These are phyloP conservation scores for Macrotyloma uniflorum DNA, from an alignment of 306 rosid species.

Conservation along the genomic window DNA sequence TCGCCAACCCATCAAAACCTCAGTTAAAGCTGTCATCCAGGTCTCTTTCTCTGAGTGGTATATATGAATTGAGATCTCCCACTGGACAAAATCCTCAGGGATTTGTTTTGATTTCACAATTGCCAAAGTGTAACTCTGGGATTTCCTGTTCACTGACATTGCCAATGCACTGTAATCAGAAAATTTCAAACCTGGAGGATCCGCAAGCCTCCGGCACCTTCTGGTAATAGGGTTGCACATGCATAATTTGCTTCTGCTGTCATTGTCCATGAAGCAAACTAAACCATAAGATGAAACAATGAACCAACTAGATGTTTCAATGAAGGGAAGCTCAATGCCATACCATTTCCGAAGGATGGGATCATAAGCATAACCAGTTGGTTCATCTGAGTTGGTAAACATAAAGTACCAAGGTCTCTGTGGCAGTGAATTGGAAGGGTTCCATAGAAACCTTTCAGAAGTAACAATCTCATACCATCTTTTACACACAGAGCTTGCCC, in stretches of 20 bases:
- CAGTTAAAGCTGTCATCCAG: constrained; percentile 71
- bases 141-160: constrained; percentile 60
- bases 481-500: constrained; percentile 84
- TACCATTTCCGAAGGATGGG: constrained; percentile 89
- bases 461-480: constrained; percentile 81
- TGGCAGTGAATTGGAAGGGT: constrained; percentile 52
- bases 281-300: constrained; percentile 78
- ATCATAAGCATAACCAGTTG: constrained; percentile 78
- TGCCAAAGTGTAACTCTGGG: constrained; percentile 60
- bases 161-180: constrained; percentile 87
- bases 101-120: constrained; percentile 87
- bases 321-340: constrained; percentile 75
- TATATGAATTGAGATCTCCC: constrained; percentile 78
- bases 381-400: constrained; percentile 82
- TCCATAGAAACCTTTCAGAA: constrained; percentile 74
- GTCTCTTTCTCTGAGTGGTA: constrained; percentile 61
- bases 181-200: constrained; percentile 62
- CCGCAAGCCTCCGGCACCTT: constrained; percentile 59
- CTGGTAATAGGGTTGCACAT: constrained; percentile 85
- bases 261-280: constrained; percentile 90
- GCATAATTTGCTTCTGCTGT: constrained; percentile 60
- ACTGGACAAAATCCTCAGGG: constrained; percentile 71
- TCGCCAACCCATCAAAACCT: constrained; percentile 90
- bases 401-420: constrained; percentile 97
- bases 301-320: constrained; percentile 62